phyloP scores from a whole-genome alignment of 2,329 filamentous ascomycete species.

The Xylaria sp. region DNA sequence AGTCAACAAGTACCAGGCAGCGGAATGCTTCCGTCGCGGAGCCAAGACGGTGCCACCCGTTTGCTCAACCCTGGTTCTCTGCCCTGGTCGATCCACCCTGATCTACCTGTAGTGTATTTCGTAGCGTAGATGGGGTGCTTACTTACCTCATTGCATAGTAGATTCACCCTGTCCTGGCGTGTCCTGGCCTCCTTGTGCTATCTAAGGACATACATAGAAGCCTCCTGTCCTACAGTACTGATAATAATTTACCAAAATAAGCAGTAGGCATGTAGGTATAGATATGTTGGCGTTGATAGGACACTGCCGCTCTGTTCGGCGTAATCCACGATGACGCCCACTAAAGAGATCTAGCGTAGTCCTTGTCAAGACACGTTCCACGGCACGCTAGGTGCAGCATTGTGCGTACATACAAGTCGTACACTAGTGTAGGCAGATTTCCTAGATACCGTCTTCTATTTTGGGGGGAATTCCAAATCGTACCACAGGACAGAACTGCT shows the following conservation, averaged over 20 bases:
- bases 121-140: not conserved
- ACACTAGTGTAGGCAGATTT: conserved; percentile 21
- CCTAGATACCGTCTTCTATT: conserved; percentile 8
- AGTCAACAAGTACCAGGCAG: conserved; percentile 28
- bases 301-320: not conserved
- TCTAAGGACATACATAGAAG: no score
- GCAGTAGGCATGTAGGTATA: not conserved
- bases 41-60: conserved; percentile 38
- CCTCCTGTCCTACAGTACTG: not conserved
- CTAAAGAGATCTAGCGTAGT: conserved; percentile 3
- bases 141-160: no score
- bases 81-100: conserved; percentile 19
- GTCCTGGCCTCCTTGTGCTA: conserved; percentile 2
- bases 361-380: not conserved
- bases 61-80: conserved; percentile 3
- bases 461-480: conserved; percentile 37
- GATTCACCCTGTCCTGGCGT: not conserved
- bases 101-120: not conserved
- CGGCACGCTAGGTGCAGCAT: not conserved
- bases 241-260: not conserved
- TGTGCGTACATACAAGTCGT: not conserved
- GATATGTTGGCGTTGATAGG: not conserved
- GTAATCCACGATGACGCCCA: not conserved
- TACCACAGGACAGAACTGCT: conserved; percentile 13
- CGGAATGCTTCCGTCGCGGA: conserved; percentile 33